Evolutionary conservation across 1,139 yeast species (phyloP), one percentile per base, ranked within the genome.

Genomic region (Yamadazyma taylorii): DNA sequence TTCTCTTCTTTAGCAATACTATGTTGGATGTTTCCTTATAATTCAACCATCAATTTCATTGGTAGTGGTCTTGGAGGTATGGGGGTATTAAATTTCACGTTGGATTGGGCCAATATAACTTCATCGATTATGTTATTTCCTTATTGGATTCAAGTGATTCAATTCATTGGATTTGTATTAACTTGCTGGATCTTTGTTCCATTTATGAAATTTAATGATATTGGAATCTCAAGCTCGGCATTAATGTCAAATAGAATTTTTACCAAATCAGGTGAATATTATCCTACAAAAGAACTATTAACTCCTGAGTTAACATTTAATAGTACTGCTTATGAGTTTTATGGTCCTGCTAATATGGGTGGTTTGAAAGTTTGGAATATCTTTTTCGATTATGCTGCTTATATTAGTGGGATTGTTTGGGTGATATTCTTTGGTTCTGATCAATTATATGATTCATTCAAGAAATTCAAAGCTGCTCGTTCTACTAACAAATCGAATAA

Each of bases 371-470:
- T 71, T 2, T 70, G 77, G 73, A 70, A 70, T 44, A 70, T 71
- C 51, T 73, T 74, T 41, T 74, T 73, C 43, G 79, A 73, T 45
- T 74, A 70, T 43, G 79, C 78, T 2, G 75, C 78, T 0, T 74
- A 73, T 45, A 47, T 69, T 1, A 68, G 75, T 49, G 78, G 78
- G 0, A 50, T 72, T 6, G 58, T 63, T 1, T 73, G 78, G 78
- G 66, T 74, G 17, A 43, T 65, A 23, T 40, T 69, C 32, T 69
- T 61, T 55, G 67, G 75, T 9, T 61, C 55, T 51, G 51, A 49
- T 12, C 48, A 50, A 32, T 36, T 58, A 22, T 40, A 42, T 28
- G 29, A 33, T 9, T 51, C 56, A 2, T 41, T 49, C 17, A 42
- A 37, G 15, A 53, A 50, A 25, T 35, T 52, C 17, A 5, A 16